phyloP scores from a whole-genome alignment of 805 yeast species.

The Cyberlindnera suaveolens region DNA sequence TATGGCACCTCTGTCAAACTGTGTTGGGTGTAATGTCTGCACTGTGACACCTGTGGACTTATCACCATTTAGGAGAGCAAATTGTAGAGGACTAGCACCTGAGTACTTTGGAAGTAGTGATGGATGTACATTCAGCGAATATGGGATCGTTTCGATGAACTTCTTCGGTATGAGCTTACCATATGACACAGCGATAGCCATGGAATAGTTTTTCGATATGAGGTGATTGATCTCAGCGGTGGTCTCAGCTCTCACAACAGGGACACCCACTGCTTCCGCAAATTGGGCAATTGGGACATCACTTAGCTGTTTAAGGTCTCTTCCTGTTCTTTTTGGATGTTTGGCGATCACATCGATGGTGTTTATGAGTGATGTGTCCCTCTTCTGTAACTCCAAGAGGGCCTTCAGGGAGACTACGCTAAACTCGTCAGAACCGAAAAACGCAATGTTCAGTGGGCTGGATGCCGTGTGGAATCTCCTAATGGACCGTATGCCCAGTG shows the following conservation, averaged over 20 bases:
- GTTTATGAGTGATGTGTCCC: constrained; percentile 18
- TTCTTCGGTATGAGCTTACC: constrained; percentile 71
- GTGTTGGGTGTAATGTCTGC: constrained; percentile 83
- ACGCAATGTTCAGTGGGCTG: constrained; percentile 37
- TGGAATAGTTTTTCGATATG: constrained; percentile 34
- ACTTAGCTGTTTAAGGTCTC: constrained; percentile 38
- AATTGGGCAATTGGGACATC: constrained; percentile 50
- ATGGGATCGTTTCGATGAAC: constrained; percentile 41
- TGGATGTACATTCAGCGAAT: constrained; percentile 88
- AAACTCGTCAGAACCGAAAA: constrained; percentile 75
- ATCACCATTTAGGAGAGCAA: constrained; percentile 63
- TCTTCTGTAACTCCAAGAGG: constrained; percentile 23
- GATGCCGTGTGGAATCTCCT: background rate
- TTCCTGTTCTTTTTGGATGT: constrained; percentile 57
- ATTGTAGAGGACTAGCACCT: constrained; percentile 89
- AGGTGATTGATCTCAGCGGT: constrained; percentile 31
- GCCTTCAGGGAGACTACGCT: constrained; percentile 48
- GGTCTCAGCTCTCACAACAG: constrained; percentile 47
- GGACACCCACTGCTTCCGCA: constrained; percentile 30
- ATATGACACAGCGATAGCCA: constrained; percentile 88
- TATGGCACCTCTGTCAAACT: constrained; percentile 76
- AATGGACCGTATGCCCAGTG: background rate
- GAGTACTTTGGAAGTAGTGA: constrained; percentile 75
- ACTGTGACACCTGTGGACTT: constrained; percentile 73
- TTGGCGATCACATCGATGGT: constrained; percentile 58